phyloP scores from a whole-genome alignment of 2,329 filamentous ascomycete species.

The Rhinocladiella mackenziei region DNA sequence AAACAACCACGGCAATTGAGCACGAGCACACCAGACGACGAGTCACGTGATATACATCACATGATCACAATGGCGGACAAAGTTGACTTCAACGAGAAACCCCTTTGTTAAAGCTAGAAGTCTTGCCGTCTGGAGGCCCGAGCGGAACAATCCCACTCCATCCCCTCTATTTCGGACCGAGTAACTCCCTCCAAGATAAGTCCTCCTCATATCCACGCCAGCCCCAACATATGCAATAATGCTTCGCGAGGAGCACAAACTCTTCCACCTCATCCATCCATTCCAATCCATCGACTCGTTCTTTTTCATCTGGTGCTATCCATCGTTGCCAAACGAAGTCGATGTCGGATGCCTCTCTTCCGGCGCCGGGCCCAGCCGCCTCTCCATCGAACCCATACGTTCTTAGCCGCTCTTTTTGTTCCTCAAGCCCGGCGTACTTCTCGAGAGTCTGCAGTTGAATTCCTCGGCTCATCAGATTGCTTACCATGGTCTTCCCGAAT shows the following conservation, averaged over 20 bases:
- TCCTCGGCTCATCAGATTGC: slow-evolving; percentile 75
- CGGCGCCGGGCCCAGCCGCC: slow-evolving; percentile 31
- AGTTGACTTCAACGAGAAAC: too few relatives aligned
- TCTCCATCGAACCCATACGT: slow-evolving; percentile 58
- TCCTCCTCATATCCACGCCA: slow-evolving; percentile 55
- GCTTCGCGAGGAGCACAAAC: slow-evolving; percentile 77
- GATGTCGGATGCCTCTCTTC: slow-evolving; percentile 56
- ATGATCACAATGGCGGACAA: too few relatives aligned
- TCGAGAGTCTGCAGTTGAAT: slow-evolving; percentile 82
- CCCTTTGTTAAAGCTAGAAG: slow-evolving; percentile 6
- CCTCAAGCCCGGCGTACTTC: slow-evolving; percentile 62
- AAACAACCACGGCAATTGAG: too few relatives aligned
- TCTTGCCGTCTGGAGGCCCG: not conserved
- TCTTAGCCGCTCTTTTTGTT: slow-evolving; percentile 65
- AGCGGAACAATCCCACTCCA: not conserved
- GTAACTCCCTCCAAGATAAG: slow-evolving; percentile 36
- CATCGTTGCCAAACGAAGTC: slow-evolving; percentile 73
- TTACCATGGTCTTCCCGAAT: slow-evolving; percentile 88
- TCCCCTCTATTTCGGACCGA: slow-evolving; percentile 30
- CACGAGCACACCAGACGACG: too few relatives aligned
- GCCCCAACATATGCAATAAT: slow-evolving; percentile 89
- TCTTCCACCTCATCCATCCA: slow-evolving; percentile 95
- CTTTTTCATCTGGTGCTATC: slow-evolving; percentile 67
- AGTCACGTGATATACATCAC: too few relatives aligned
- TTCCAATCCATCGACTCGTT: slow-evolving; percentile 72